These are phyloP conservation scores for Catharanthus roseus DNA, from an alignment of 257 asterid genomes.

Conservation along the genomic window DNA sequence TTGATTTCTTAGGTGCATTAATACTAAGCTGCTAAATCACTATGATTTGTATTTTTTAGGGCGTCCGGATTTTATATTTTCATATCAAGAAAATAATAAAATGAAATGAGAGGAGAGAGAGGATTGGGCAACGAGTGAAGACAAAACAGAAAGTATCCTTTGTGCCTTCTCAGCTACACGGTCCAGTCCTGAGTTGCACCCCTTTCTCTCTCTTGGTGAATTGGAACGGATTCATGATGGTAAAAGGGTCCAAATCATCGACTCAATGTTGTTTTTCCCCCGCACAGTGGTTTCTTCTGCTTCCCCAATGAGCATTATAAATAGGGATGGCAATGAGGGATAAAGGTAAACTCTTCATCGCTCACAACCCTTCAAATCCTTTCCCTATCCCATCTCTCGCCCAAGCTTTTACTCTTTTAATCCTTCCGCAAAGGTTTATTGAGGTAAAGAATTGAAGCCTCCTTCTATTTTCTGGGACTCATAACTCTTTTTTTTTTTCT, in stretches of 20 bases:
- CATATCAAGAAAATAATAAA: too few species aligned
- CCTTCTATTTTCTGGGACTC: not conserved
- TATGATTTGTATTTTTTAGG: too few species aligned
- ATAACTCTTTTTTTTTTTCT: not conserved
- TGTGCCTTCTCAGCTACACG: too few species aligned
- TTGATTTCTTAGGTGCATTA: too few species aligned
- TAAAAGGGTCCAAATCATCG: not conserved
- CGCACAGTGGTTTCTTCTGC: not conserved
- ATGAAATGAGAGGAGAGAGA: not conserved
- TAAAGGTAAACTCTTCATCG: not conserved
- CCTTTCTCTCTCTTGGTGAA: not conserved
- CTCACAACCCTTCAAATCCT: slow-evolving; percentile 22
- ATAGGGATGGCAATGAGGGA: not conserved
- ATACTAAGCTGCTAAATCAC: too few species aligned
- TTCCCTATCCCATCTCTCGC: not conserved
- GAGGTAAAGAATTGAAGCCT: slow-evolving; percentile 12
- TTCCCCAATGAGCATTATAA: slow-evolving; percentile 6
- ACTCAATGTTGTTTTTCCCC: slow-evolving; percentile 6
- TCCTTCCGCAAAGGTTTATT: not conserved
- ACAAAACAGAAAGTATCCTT: not conserved
- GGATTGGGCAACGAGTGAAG: not conserved
- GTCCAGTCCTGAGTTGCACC: too few species aligned
- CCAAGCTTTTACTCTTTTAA: not conserved
- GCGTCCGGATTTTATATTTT: too few species aligned
- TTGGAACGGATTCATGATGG: not conserved